Base-by-base conservation (phyloP, 2,329 filamentous ascomycete species). In the Fusarium pininemorale region DNA sequence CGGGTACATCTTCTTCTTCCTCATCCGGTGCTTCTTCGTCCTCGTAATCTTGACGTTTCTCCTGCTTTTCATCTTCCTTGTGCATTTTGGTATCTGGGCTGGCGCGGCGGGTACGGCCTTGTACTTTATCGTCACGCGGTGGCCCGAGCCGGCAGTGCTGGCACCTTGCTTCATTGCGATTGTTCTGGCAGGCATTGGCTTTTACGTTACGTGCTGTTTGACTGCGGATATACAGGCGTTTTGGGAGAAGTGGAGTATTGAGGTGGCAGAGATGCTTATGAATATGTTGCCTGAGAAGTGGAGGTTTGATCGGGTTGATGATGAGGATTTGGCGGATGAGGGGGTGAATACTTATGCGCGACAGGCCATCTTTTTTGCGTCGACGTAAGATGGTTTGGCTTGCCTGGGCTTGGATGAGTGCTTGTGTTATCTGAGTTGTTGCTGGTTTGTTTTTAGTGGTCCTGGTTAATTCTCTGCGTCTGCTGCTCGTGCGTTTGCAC, bases 321-420 rank as follows among this genome's bases (percentile, higher is more conserved):
- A 74, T 26, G 70, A 73, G 35, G 70, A 73, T 30, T 32, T 73
- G 39, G 66, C 48, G 38, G 53, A 55, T 15, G 70, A 73, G 41
- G 70, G 70, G 0, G 60, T 73, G 6, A 56, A 54, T 26, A 71
- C 71, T 32, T 70, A 66, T 2, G 89, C 88, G 0, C 84, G 66
- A 3, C 66, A 69, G 22, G 56, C 42, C 7, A 69, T 69, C 0
- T 69, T 69, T 3, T 69, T 69, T 50, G 56, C 64, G 18, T 69
- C 66, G 3, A 45, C 39, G 7, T 69, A 41, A 50, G 12, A 16
- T 53, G 12, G 24, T 26, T 26, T 26, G 24, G 24, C 24, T 26
- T 26, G 24, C 24, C 24, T 26, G 24, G 24, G 24, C 24, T 26
- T 26, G 24, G 24, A 26, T 26, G 24, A 26, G 24, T 26, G 24